phyloP scores from a whole-genome alignment of 371 early-diverging fungal species.

The Smittium culicis region DNA sequence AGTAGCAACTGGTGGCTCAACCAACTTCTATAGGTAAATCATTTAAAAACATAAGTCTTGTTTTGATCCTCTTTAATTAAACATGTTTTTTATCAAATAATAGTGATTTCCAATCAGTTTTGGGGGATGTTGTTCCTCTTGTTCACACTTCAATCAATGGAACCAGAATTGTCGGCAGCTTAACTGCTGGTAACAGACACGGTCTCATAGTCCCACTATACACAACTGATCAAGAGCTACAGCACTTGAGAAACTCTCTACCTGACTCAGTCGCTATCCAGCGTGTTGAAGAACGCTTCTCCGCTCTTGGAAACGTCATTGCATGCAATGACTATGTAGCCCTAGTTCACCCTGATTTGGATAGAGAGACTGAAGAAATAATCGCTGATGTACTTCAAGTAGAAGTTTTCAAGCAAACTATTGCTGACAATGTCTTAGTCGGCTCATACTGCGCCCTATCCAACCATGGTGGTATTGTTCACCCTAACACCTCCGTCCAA shows the following conservation, averaged over 20 bases:
- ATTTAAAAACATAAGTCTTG: no score
- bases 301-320: slow-evolving; percentile 98
- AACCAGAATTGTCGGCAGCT: slow-evolving; percentile 93
- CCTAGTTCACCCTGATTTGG: slow-evolving; percentile 98
- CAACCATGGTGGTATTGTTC: slow-evolving; percentile 97
- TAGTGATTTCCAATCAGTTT: slow-evolving; percentile 87
- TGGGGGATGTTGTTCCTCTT: slow-evolving; percentile 94
- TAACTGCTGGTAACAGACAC: slow-evolving; percentile 91
- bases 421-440: slow-evolving; percentile 97
- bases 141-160: slow-evolving; percentile 98
- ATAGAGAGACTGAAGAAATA: slow-evolving; percentile 96
- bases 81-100: no score
- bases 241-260: slow-evolving; percentile 94
- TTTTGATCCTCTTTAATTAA: no score
- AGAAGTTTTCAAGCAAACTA: slow-evolving; percentile 97
- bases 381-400: slow-evolving; percentile 96
- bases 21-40: slow-evolving; percentile 87
- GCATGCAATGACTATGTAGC: slow-evolving; percentile 99
- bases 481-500: slow-evolving; percentile 91
- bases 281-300: slow-evolving; percentile 96
- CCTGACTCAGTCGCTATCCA: slow-evolving; percentile 93
- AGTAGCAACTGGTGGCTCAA: slow-evolving; percentile 95
- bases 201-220: slow-evolving; percentile 95
- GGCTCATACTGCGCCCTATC: slow-evolving; percentile 95
- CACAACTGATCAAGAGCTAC: slow-evolving; percentile 99